A percentile compares a stretch with the other conserved stretches of the same genome.
phyloP scores from a whole-genome alignment of 1,139 yeast species.

The Taphrina wiesneri region DNA sequence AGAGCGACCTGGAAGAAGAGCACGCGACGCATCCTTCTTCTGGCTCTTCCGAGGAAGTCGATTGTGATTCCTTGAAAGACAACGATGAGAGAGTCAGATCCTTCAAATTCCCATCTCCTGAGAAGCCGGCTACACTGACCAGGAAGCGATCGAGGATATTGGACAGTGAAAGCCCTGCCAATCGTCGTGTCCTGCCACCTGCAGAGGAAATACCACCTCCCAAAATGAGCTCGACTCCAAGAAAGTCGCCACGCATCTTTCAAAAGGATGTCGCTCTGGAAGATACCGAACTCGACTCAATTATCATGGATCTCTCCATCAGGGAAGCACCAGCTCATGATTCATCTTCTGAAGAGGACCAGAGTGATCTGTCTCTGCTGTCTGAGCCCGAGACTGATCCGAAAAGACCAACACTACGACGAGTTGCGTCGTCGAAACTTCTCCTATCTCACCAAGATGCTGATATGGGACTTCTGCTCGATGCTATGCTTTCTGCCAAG shows the following conservation, averaged over 20 bases:
- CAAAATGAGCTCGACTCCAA: slow-evolving; percentile 6
- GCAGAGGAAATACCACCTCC: neutral
- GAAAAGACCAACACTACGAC: neutral
- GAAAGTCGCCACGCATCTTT: slow-evolving; percentile 18
- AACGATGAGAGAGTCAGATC: slow-evolving; percentile 24
- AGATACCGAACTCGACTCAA: slow-evolving; percentile 21
- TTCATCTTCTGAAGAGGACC: neutral
- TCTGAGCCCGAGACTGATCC: neutral
- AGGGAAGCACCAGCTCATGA: neutral
- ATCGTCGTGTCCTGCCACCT: neutral
- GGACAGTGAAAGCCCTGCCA: slow-evolving; percentile 18
- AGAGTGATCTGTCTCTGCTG: neutral
- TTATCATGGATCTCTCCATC: slow-evolving; percentile 21
- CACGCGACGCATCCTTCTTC: neutral
- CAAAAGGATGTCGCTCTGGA: slow-evolving; percentile 23
- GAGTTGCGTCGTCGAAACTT: slow-evolving; percentile 9
- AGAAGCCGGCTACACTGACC: slow-evolving; percentile 11
- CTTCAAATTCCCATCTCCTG: slow-evolving; percentile 26
- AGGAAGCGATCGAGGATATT: slow-evolving; percentile 13
- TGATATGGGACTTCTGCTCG: slow-evolving; percentile 23
- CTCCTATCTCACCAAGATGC: slow-evolving; percentile 25
- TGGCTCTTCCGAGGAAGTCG: neutral
- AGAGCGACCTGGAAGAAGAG: slow-evolving; percentile 1
- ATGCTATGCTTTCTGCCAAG: slow-evolving; percentile 27
- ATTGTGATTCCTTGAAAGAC: neutral